Evolutionary conservation across 176 grass and related monocot species (phyloP).

Genomic region (Stipa capillata): DNA sequence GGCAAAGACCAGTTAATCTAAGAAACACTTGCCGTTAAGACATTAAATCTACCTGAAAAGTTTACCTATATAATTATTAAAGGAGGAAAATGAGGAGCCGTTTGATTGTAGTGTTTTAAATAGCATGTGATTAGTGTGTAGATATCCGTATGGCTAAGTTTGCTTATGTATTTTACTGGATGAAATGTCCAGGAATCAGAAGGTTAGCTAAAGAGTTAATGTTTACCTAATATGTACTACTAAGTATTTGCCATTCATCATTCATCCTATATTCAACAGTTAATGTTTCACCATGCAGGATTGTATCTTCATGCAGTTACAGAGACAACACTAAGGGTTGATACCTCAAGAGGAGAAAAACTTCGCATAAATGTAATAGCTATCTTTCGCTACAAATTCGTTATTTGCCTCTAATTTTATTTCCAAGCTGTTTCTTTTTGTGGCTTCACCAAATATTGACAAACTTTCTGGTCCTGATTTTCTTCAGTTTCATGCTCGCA

Average conservation of each 20-base stretch:
- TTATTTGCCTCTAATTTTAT: not conserved
- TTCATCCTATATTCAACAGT: not conserved
- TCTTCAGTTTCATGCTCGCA: not conserved
- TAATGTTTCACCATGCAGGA: constrained; percentile 44
- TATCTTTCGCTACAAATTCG: not conserved
- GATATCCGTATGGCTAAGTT: not conserved
- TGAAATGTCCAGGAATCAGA: not conserved
- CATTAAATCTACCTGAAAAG: not conserved
- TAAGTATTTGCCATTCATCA: not conserved
- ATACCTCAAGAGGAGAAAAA: constrained; percentile 84
- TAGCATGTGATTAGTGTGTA: not conserved
- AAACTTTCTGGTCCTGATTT: not conserved
- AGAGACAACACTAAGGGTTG: constrained; percentile 85
- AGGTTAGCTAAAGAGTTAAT: not conserved
- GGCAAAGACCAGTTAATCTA: not conserved
- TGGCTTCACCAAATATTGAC: not conserved
- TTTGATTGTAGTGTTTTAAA: not conserved
- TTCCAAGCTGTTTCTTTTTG: not conserved
- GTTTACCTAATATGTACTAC: not conserved
- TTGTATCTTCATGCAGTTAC: constrained; percentile 89
- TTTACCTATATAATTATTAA: not conserved
- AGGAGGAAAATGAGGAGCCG: not conserved
- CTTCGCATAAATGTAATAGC: constrained; percentile 88
- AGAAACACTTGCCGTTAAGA: not conserved
- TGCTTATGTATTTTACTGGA: not conserved